Conservation (phyloP, 2,329 filamentous ascomycete species). For the Aspergillus glaucus region DNA sequence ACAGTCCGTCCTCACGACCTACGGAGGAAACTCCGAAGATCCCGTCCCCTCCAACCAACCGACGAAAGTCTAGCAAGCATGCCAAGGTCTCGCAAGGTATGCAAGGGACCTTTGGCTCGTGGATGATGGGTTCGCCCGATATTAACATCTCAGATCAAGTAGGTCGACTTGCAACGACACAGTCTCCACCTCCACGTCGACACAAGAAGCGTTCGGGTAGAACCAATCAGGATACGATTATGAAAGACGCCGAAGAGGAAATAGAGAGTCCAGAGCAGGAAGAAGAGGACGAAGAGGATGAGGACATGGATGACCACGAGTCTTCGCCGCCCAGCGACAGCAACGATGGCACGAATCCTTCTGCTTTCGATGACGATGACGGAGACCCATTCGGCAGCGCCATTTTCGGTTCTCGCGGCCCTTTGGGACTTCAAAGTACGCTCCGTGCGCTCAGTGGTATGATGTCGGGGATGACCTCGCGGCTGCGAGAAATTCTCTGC, state of each 20-base stretch:
- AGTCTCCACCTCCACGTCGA: conserved; percentile 33
- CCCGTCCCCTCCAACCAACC: conserved; percentile 56
- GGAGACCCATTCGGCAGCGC: conserved; percentile 56
- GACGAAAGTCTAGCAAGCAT: conserved; percentile 64
- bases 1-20: conserved; percentile 58
- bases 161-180: conserved; percentile 30
- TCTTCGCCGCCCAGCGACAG: conserved; percentile 58
- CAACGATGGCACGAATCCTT: conserved; percentile 53
- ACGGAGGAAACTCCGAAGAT: conserved; percentile 56
- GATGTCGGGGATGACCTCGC: conserved; percentile 76
- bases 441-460: conserved; percentile 83
- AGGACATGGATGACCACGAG: not conserved
- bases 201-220: conserved; percentile 51
- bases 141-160: conserved; percentile 7
- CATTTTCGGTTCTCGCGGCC: conserved; percentile 60
- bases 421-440: conserved; percentile 67
- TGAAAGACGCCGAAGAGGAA: conserved; percentile 62
- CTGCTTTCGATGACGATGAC: conserved; percentile 51
- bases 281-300: conserved; percentile 44
- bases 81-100: conserved; percentile 59
- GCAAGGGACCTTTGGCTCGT: conserved; percentile 2
- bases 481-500: conserved; percentile 69
- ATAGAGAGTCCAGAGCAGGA: conserved; percentile 33
- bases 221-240: conserved; percentile 60
- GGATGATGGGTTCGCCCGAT: too few relatives aligned